These are phyloP conservation scores for Cenococcum geophilum DNA, from an alignment of 495 filamentous ascomycete genomes.

Conservation along the genomic window DNA sequence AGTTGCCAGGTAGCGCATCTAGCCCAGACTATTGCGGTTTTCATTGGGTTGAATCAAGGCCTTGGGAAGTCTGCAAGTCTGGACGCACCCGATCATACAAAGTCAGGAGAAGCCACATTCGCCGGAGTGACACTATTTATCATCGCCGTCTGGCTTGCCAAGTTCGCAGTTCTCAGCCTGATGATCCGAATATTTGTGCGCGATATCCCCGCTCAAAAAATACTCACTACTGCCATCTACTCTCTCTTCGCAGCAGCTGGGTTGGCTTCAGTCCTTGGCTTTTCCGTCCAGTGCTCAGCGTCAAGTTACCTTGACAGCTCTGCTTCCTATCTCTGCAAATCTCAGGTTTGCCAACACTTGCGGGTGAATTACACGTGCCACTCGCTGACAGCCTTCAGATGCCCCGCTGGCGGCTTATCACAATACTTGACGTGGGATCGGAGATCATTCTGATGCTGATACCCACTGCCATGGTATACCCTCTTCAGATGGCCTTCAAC, in stretches of 20 bases:
- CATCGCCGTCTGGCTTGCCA: slow-evolving; percentile 8
- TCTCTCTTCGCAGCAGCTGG: slow-evolving; percentile 5
- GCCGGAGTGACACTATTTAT: slow-evolving; percentile 12
- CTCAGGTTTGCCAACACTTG: neutral
- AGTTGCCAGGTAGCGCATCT: slow-evolving; percentile 11
- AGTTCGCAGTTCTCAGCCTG: slow-evolving; percentile 12
- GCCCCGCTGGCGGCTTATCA: slow-evolving; percentile 26
- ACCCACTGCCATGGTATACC: slow-evolving; percentile 26
- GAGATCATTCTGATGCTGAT: slow-evolving; percentile 24
- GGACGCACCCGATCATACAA: neutral
- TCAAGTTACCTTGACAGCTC: slow-evolving; percentile 1
- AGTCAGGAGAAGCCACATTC: slow-evolving; percentile 7
- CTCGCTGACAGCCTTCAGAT: neutral
- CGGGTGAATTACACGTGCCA: neutral
- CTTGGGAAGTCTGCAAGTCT: slow-evolving; percentile 5
- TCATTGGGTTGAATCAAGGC: slow-evolving; percentile 14
- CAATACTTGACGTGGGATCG: slow-evolving; percentile 20
- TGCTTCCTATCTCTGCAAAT: neutral
- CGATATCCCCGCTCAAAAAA: slow-evolving; percentile 13
- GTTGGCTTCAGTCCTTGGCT: slow-evolving; percentile 8
- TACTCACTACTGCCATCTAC: slow-evolving; percentile 9
- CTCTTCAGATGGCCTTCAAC: slow-evolving; percentile 25
- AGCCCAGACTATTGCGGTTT: slow-evolving; percentile 2
- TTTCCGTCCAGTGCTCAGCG: slow-evolving; percentile 6
- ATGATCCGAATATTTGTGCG: slow-evolving; percentile 20